phyloP scores from a whole-genome alignment of 805 yeast species.

The Monosporozyma aerobia region DNA sequence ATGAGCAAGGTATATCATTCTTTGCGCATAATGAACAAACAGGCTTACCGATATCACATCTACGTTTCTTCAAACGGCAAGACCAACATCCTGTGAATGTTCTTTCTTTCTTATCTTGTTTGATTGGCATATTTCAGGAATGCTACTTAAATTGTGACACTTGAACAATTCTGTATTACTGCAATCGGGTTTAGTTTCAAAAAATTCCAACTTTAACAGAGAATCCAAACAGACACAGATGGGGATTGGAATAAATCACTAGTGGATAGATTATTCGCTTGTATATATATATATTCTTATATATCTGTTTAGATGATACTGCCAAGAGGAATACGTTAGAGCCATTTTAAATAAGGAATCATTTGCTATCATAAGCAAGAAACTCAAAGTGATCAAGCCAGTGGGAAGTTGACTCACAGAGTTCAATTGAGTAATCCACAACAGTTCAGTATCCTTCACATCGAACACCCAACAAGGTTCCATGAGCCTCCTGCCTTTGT shows the following conservation, averaged over 20 bases:
- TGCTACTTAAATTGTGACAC: background rate
- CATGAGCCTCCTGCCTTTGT: background rate
- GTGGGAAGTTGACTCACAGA: too few species aligned
- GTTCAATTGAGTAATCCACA: too few species aligned
- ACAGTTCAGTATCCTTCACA: too few species aligned
- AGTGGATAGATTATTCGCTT: too few species aligned
- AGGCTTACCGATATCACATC: constrained; percentile 26
- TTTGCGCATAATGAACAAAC: constrained; percentile 22
- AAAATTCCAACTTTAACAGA: too few species aligned
- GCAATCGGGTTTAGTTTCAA: too few species aligned
- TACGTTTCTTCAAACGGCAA: constrained; percentile 26
- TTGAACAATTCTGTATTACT: background rate
- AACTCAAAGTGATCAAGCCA: background rate
- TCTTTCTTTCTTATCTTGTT: constrained; percentile 10
- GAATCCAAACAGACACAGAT: too few species aligned
- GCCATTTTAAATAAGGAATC: too few species aligned
- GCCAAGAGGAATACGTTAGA: background rate
- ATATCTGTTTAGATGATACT: background rate
- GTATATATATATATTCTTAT: too few species aligned
- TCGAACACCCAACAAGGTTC: background rate
- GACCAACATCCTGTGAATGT: constrained; percentile 31
- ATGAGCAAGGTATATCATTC: constrained; percentile 22
- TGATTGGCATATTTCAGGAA: background rate
- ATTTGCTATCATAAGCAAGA: too few species aligned
- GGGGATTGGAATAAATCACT: too few species aligned